Base-by-base conservation (phyloP, 306 rosid genomes). In the Luffa acutangula region DNA sequence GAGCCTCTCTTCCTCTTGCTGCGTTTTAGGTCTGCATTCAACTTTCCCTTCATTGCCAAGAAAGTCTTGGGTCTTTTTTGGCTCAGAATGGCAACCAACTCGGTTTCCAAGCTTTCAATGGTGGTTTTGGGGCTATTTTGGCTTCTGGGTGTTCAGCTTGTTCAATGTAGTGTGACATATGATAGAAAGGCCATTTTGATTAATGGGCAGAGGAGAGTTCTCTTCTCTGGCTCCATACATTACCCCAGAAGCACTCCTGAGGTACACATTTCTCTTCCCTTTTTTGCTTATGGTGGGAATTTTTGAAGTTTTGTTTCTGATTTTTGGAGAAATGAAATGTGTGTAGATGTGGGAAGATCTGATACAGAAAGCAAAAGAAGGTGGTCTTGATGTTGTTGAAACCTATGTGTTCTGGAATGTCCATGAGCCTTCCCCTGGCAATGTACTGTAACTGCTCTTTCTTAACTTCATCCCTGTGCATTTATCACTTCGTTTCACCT, bases 171-270 rank as follows among this genome's bases (percentile, higher is more conserved):
- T 58, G 99, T 96, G 4, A 91, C 97, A 12, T 96, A 96, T 77
- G 99, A 96, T 80, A 88, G 88, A 74, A 96, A 93, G 77, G 98
- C 99, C 75, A 87, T 96, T 42, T 41, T 96, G 76, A 96, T 96
- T 79, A 88, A 96, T 88, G 98, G 94, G 84, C 93, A 96, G 70
- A 89, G 99, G 81, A 88, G 98, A 89, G 83, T 96, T 81, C 99
- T 96, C 70, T 84, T 96, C 57, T 96, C 99, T 81, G 99, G 99
- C 41, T 96, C 99, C 17, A 90, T 96, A 84, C 99, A 96, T 87
- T 96, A 96, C 83, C 99, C 99, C 73, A 87, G 99, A 90, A 96
- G 99, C 79, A 96, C 98, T 75, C 98, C 98, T 4, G 99, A 96
- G 89, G 99, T 96, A 86, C 48, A 11, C 65, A 80, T 58, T 77